A percentile compares a stretch with the other conserved stretches of the same genome.
phyloP scores from a whole-genome alignment of 1,284 basidiomycete species.

The Naganishia liquefaciens region DNA sequence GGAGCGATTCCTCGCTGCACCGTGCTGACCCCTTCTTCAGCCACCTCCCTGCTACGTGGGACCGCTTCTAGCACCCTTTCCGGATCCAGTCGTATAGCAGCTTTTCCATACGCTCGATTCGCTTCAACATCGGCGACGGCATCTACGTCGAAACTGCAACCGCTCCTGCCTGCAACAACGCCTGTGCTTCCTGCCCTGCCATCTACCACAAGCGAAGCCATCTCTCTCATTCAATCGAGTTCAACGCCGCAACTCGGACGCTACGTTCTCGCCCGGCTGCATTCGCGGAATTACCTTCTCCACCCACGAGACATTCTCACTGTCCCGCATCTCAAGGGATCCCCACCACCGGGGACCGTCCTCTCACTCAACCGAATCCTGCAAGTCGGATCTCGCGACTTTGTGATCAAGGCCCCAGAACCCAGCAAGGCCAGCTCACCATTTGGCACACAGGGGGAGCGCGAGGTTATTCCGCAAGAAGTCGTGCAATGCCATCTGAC shows the following conservation, averaged over 20 bases:
- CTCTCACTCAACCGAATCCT: slow-evolving; percentile 82
- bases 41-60: slow-evolving; percentile 5
- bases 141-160: slow-evolving; percentile 31
- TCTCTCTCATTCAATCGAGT: slow-evolving; percentile 53
- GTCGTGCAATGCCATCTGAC: slow-evolving; percentile 77
- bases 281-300: slow-evolving; percentile 82
- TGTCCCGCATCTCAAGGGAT: slow-evolving; percentile 74
- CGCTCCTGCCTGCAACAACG: slow-evolving; percentile 43
- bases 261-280: slow-evolving; percentile 88
- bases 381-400: slow-evolving; percentile 92
- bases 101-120: neutral
- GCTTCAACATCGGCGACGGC: slow-evolving; percentile 27
- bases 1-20: neutral
- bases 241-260: slow-evolving; percentile 65
- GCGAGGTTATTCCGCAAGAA: slow-evolving; percentile 38
- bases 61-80: neutral
- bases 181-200: slow-evolving; percentile 37
- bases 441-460: slow-evolving; percentile 43
- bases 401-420: slow-evolving; percentile 65
- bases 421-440: slow-evolving; percentile 30
- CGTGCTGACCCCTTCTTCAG: neutral
- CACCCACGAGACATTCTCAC: slow-evolving; percentile 88
- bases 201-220: slow-evolving; percentile 42
- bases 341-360: slow-evolving; percentile 69
- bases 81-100: slow-evolving; percentile 13